Evolutionary conservation across 1,284 basidiomycete genomes (phyloP), one percentile per base, ranked within the genome.

Genomic region (Microbotryomycetes sp.): DNA sequence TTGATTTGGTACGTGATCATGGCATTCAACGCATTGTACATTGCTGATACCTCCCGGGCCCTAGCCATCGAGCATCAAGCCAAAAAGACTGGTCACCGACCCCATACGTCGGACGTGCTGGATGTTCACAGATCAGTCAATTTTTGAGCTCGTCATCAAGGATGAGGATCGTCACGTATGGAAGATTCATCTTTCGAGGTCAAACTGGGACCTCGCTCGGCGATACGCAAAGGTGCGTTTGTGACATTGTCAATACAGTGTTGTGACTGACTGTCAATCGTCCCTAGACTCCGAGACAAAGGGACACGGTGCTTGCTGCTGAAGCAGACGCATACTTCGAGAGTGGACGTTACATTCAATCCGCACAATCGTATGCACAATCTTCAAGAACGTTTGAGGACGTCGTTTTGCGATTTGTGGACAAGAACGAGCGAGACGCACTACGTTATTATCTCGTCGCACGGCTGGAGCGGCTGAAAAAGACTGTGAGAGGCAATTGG

Each of bases 101-200:
- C 86, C 88, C 7, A 83, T 89, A 4, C 84, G 89, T 7, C 85
- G 84, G 73, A 97, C 94, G 4, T 94, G 88, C 71, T 99, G 96
- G 96, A 82, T 96, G 2, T 96, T 89, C 74, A 93, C 94, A 0
- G 85, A 91, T 69, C 83, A 86, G 62, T 88, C 89, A 0, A 83
- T 99, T 49, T 92, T 91, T 71, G 96, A 99, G 73, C 79, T 99
- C 22, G 84, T 88, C 16, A 81, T 92, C 19, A 81, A 81, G 12
- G 89, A 94, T 68, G 96, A 99, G 78, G 88, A 89, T 71, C 84
- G 93, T 3, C 88, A 97, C 73, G 86, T 98, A 6, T 99, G 96
- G 96, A 86, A 86, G 64, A 86, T 93, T 53, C 91, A 90, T 75
- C 81, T 97, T 4, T 83, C 86, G 56, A 85, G 88, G 70, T 84